Conservation (phyloP, 192 early-diverging fungal genomes). For the Rhizoclosmatium sp. region DNA sequence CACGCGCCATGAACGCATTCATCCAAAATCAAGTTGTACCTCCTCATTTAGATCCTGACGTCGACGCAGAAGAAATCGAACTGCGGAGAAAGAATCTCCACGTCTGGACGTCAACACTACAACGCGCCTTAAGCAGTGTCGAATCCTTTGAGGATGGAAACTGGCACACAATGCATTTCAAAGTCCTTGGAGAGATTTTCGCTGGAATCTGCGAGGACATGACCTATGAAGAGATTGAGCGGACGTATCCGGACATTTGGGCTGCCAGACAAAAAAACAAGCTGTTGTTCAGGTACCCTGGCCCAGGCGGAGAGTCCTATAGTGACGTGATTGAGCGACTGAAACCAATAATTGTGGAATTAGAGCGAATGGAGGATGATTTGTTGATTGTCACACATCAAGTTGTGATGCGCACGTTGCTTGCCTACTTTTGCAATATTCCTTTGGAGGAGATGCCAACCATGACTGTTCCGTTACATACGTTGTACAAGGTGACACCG, state of each 20-base stretch:
- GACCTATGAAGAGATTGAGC: conserved; percentile 78
- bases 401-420: conserved; percentile 87
- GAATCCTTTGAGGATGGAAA: conserved; percentile 79
- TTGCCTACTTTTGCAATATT: conserved; percentile 90
- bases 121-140: conserved; percentile 84
- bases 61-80: conserved; percentile 18
- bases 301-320: conserved; percentile 94
- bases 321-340: conserved; percentile 92
- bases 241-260: conserved; percentile 81
- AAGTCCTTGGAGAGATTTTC: conserved; percentile 93
- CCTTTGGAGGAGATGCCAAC: conserved; percentile 82
- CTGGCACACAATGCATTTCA: conserved; percentile 75
- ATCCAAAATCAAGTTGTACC: conserved; percentile 49
- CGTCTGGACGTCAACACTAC: conserved; percentile 91
- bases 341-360: conserved; percentile 92
- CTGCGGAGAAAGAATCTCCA: conserved; percentile 36
- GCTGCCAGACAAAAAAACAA: conserved; percentile 83
- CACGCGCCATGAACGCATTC: conserved; percentile 79
- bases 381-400: conserved; percentile 92
- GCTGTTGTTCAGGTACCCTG: conserved; percentile 93
- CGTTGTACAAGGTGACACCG: conserved; percentile 80
- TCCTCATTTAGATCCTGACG: not conserved
- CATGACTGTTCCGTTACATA: conserved; percentile 81
- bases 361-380: conserved; percentile 90
- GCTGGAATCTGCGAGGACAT: conserved; percentile 72